These are phyloP conservation scores for Penicillium sp. DNA, from an alignment of 2,329 filamentous ascomycete genomes.

Conservation along the genomic window DNA sequence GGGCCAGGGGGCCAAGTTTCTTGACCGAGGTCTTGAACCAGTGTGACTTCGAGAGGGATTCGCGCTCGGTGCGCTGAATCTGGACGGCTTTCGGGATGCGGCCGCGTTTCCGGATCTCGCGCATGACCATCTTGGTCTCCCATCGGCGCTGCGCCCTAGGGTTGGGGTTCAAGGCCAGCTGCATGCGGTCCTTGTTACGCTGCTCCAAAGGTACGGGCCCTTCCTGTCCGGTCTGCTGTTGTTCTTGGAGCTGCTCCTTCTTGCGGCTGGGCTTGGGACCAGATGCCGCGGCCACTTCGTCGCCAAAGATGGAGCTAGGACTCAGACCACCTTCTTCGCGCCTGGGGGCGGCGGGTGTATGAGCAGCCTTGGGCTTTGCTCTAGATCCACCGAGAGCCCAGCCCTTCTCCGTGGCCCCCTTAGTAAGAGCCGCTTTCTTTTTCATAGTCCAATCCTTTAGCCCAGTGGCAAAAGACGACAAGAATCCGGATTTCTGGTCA, in stretches of 20 bases:
- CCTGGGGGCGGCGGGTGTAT: constrained; percentile 26
- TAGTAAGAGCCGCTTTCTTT: background rate
- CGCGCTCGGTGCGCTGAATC: constrained; percentile 62
- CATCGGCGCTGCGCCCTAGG: constrained; percentile 67
- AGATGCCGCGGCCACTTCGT: constrained; percentile 25
- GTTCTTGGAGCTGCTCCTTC: constrained; percentile 12
- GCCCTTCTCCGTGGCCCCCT: constrained; percentile 20
- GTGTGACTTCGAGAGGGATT: constrained; percentile 59
- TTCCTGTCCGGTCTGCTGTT: constrained; percentile 11
- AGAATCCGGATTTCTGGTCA: constrained; percentile 23
- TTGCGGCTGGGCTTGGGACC: constrained; percentile 27
- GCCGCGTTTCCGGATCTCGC: constrained; percentile 64
- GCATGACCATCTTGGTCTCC: constrained; percentile 79
- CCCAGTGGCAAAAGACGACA: constrained; percentile 26
- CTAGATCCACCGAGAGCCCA: constrained; percentile 30
- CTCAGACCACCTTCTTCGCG: constrained; percentile 35
- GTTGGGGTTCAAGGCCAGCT: constrained; percentile 67
- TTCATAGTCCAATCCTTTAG: background rate
- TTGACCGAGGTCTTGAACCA: constrained; percentile 81
- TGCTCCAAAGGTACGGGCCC: constrained; percentile 23
- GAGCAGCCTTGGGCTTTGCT: constrained; percentile 28
- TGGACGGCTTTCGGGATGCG: constrained; percentile 62
- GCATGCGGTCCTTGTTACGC: constrained; percentile 53
- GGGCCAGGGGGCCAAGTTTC: constrained; percentile 80
- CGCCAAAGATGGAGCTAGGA: constrained; percentile 42